Percentiles rank a stretch among this genome's conserved stretches.
These are phyloP conservation scores for Yamadazyma sp. DNA, from an alignment of 805 yeast species.

Conservation along the genomic window DNA sequence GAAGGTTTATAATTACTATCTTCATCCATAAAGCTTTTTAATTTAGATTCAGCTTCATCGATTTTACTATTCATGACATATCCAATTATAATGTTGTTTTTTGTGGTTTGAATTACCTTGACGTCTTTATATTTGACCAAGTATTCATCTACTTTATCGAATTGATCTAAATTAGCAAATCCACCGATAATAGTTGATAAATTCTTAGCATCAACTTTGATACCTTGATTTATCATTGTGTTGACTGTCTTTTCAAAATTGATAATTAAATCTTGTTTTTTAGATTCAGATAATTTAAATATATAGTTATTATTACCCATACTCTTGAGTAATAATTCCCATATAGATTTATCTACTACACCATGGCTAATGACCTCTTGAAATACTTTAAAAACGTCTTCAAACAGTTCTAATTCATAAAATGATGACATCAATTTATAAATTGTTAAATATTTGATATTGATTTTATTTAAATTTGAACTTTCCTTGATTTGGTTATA, in stretches of 20 bases:
- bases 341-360: slow-evolving; percentile 35
- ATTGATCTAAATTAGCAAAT: slow-evolving; percentile 38
- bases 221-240: slow-evolving; percentile 27
- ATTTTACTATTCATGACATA: slow-evolving; percentile 38
- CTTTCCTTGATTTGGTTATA: slow-evolving; percentile 20
- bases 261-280: slow-evolving; percentile 20
- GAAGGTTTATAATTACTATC: slow-evolving; percentile 40
- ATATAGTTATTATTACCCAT: slow-evolving; percentile 35
- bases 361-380: slow-evolving; percentile 42
- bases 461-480: background rate
- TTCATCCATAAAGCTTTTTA: slow-evolving; percentile 32
- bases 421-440: slow-evolving; percentile 46
- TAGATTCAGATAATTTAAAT: slow-evolving; percentile 21
- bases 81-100: slow-evolving; percentile 46
- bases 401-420: slow-evolving; percentile 30
- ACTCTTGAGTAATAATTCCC: slow-evolving; percentile 59
- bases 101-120: slow-evolving; percentile 36
- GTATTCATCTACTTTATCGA: slow-evolving; percentile 41
- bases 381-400: slow-evolving; percentile 47
- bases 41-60: slow-evolving; percentile 42
- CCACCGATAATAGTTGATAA: slow-evolving; percentile 47
- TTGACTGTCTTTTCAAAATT: slow-evolving; percentile 27
- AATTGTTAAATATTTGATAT: slow-evolving; percentile 4
- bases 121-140: slow-evolving; percentile 28
- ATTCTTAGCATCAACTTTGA: slow-evolving; percentile 45